A percentile compares a stretch with the other conserved stretches of the same genome.
Evolutionary conservation across 23 red algal species (phyloP).

Genomic region (Cyanidiococcus yangmingshanensis): DNA sequence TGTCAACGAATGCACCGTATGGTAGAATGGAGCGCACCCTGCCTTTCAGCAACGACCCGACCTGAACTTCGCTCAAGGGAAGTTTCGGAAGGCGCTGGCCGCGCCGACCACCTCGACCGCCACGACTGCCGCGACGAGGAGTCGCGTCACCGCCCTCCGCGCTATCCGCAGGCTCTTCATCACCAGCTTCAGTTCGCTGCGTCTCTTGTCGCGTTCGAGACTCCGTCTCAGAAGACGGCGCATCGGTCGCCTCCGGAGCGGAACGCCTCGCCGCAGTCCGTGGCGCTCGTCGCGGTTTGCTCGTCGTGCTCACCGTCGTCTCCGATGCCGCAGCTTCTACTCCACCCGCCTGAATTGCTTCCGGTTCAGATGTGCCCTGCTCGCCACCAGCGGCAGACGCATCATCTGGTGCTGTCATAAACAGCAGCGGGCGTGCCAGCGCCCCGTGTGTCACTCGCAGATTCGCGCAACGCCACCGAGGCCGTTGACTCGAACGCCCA

Average conservation of each 20-base stretch:
- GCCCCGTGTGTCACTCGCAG: neutral
- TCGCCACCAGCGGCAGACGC: neutral
- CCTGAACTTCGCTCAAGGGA: neutral
- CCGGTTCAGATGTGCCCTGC: neutral
- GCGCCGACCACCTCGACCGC: neutral
- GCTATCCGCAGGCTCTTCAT: neutral
- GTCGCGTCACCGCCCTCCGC: neutral
- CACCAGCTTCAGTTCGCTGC: neutral
- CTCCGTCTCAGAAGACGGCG: neutral
- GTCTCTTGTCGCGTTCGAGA: neutral
- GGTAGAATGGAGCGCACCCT: neutral
- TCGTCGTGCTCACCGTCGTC: neutral
- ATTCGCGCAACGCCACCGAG: neutral
- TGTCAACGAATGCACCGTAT: conserved; percentile 84
- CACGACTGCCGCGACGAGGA: neutral
- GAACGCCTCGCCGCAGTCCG: neutral
- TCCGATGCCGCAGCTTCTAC: neutral
- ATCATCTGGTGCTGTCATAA: neutral
- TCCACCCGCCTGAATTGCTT: neutral
- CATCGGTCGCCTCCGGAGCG: neutral
- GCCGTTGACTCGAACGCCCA: neutral
- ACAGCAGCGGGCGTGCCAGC: neutral
- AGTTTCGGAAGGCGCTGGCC: neutral
- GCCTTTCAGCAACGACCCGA: conserved; percentile 13
- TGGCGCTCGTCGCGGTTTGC: neutral